phyloP scores from a whole-genome alignment of 2,329 filamentous ascomycete species.

The Scytalidium sp. region DNA sequence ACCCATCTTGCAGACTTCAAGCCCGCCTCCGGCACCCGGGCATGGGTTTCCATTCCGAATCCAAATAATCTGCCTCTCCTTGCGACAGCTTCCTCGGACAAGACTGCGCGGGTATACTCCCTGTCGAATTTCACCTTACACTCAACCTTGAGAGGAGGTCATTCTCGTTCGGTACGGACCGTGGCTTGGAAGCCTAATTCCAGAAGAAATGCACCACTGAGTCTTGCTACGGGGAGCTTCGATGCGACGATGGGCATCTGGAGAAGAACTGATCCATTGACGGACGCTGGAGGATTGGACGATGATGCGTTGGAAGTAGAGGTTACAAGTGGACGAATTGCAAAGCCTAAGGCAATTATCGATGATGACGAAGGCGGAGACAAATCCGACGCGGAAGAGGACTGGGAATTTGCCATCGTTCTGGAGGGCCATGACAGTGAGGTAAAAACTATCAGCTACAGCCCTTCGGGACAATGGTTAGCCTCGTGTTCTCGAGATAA shows the following conservation, averaged over 20 bases:
- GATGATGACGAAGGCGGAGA: constrained; percentile 30
- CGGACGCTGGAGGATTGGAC: constrained; percentile 16
- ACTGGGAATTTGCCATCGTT: constrained; percentile 90
- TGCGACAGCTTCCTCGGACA: constrained; percentile 83
- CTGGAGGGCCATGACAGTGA: constrained; percentile 95
- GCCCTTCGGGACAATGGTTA: constrained; percentile 70
- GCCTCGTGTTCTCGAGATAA: constrained; percentile 93
- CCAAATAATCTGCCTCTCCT: constrained; percentile 76
- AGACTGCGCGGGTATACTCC: constrained; percentile 86
- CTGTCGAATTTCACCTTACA: constrained; percentile 77
- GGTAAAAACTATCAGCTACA: constrained; percentile 78
- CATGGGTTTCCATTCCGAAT: constrained; percentile 85
- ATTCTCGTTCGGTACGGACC: constrained; percentile 84
- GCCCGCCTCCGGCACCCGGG: constrained; percentile 61
- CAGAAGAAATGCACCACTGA: constrained; percentile 58
- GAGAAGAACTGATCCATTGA: constrained; percentile 50
- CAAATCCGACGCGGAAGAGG: constrained; percentile 57
- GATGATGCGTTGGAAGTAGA: constrained; percentile 40
- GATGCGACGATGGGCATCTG: constrained; percentile 87
- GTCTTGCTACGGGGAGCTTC: constrained; percentile 89
- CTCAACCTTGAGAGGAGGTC: constrained; percentile 78
- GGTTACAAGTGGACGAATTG: constrained; percentile 25
- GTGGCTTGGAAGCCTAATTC: constrained; percentile 82
- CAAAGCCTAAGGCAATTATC: constrained; percentile 16
- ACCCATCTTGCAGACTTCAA: constrained; percentile 26